Base-by-base conservation (phyloP, 352 stramenopile genomes). In the Discostella stelligera region DNA sequence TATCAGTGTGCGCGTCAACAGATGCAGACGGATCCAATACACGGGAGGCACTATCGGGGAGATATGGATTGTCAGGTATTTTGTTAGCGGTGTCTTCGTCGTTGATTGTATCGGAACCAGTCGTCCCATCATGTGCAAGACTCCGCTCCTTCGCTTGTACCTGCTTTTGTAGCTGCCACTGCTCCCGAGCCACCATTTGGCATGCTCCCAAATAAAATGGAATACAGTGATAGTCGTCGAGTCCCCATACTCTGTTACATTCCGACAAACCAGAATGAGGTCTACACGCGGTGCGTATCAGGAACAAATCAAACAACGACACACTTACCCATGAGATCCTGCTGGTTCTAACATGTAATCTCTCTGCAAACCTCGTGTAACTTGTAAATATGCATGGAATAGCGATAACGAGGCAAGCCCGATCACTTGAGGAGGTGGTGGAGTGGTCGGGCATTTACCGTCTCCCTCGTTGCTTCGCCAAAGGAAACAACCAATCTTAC, bases 171-270 rank as follows among this genome's bases (percentile, higher is more conserved):
- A 61, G 41, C 14, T 70, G 74, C 53, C 67, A 82, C 50, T 78
- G 67, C 85, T 92, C 92, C 50, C 27, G 46, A 32, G 73, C 48
- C 59, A 73, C 66, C 14, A 99, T 90, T 79, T 99, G 96, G 63
- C 96, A 94, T 21, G 96, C 94, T 54, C 97, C 97, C 91, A 98
- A 98, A 83, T 98, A 97, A 83, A 99, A 99, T 0, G 95, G 93
- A 32, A 99, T 88, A 78, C 97, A 98, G 74, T 99, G 96, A 85
- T 99, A 99, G 88, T 99, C 97, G 80, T 99, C 97, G 48, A 99
- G 90, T 21, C 95, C 96, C 97, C 97, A 99, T 46, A 82, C 74
- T 49, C 52, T 60, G 27, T 32, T 32, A 39, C 6, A 60, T 18
- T 27, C 41, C 7, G 37, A 44, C 11, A 44, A 44, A 44, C 7